These are phyloP conservation scores for Plasmodiophora brassicae DNA, from an alignment of 208 protist genomes.

Conservation along the genomic window DNA sequence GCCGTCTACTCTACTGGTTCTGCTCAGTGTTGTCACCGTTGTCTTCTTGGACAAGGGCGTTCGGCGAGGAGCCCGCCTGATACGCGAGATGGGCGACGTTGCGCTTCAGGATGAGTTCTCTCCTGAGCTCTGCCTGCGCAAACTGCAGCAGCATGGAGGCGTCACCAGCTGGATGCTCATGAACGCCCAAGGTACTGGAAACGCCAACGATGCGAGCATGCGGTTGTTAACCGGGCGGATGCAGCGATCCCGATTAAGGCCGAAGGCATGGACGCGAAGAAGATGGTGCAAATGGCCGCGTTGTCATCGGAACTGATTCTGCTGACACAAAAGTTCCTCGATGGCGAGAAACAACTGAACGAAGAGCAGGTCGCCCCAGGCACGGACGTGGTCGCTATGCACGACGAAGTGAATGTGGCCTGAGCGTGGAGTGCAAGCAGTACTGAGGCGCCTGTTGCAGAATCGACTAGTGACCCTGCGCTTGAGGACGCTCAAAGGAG, in stretches of 20 bases:
- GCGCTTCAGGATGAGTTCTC: not conserved
- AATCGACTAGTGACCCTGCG: not conserved
- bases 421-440: not conserved
- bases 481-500: not conserved
- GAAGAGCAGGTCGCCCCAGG: not conserved
- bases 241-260: conserved; percentile 20
- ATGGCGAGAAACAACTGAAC: not conserved
- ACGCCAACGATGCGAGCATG: not conserved
- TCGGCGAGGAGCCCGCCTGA: too few species aligned
- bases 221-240: too few species aligned
- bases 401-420: not conserved
- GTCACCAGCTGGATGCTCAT: conserved; percentile 6
- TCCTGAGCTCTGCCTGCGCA: not conserved
- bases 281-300: conserved; percentile 11
- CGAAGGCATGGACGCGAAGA: conserved; percentile 14
- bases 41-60: too few species aligned
- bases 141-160: not conserved
- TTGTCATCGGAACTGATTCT: not conserved
- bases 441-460: not conserved
- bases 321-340: not conserved
- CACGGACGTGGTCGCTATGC: not conserved
- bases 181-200: not conserved
- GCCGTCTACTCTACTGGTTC: too few species aligned
- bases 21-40: too few species aligned
- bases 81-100: too few species aligned